These are phyloP conservation scores for Jaminaea rosea DNA, from an alignment of 1,284 basidiomycete genomes.

Conservation along the genomic window DNA sequence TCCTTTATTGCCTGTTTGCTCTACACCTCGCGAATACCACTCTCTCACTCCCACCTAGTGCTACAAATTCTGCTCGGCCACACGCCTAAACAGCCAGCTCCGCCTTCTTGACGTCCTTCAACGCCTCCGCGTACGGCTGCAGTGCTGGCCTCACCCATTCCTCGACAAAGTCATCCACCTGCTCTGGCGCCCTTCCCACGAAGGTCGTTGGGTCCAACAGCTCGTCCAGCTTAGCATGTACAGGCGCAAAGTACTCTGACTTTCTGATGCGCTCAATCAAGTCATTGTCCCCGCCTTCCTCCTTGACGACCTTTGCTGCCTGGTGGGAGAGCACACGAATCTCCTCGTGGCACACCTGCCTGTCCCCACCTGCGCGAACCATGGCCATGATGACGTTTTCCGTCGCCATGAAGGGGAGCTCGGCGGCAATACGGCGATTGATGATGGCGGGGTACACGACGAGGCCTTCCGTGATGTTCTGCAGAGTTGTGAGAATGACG, in stretches of 20 bases:
- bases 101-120: constrained; percentile 57
- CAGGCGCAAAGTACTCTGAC: constrained; percentile 60
- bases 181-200: constrained; percentile 35
- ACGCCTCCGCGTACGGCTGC: constrained; percentile 56
- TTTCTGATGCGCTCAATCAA: constrained; percentile 74
- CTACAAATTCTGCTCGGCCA: no score
- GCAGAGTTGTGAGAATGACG: constrained; percentile 86
- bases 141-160: constrained; percentile 87
- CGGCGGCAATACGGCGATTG: constrained; percentile 77
- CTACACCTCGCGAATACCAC: no score
- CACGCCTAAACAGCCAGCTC: constrained; percentile 50
- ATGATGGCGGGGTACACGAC: constrained; percentile 98
- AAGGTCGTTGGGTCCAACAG: constrained; percentile 36
- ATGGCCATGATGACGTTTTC: constrained; percentile 99
- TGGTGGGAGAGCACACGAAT: constrained; percentile 93
- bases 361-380: constrained; percentile 84
- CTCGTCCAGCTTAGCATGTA: constrained; percentile 51
- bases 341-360: constrained; percentile 93
- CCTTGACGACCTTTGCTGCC: constrained; percentile 87
- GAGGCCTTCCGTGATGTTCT: constrained; percentile 92
- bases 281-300: constrained; percentile 90
- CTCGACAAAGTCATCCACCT: constrained; percentile 57
- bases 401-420: constrained; percentile 90
- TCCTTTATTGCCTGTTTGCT: no score
- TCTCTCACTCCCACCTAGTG: no score